phyloP scores from a whole-genome alignment of 2,329 filamentous ascomycete species.

The Neofusicoccum kwambonambiense region DNA sequence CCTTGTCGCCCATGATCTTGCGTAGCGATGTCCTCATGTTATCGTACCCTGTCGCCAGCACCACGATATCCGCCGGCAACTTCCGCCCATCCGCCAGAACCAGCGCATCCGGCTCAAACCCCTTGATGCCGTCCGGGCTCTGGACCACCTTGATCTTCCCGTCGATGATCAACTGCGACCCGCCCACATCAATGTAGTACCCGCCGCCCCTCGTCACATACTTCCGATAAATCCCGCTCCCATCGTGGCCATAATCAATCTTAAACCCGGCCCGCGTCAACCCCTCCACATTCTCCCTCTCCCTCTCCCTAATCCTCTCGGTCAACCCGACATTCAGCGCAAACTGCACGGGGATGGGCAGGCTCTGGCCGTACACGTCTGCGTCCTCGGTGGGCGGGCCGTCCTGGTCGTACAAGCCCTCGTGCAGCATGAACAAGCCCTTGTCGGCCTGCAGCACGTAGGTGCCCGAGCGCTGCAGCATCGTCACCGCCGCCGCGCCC shows the following conservation, averaged over 20 bases:
- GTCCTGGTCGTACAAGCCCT: constrained; percentile 48
- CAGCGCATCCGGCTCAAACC: constrained; percentile 48
- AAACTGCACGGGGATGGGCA: constrained; percentile 62
- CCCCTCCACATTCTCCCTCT: constrained; percentile 40
- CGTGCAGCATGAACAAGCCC: constrained; percentile 50
- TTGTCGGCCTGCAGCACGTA: constrained; percentile 60
- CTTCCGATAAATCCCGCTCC: constrained; percentile 58
- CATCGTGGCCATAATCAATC: constrained; percentile 57
- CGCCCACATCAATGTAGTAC: constrained; percentile 70
- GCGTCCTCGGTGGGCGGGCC: constrained; percentile 63
- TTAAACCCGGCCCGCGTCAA: constrained; percentile 61
- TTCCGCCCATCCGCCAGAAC: constrained; percentile 52
- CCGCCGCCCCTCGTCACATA: constrained; percentile 66
- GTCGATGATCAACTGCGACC: constrained; percentile 59
- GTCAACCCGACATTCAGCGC: constrained; percentile 54
- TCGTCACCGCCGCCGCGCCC: constrained; percentile 64
- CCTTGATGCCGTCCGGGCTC: constrained; percentile 48
- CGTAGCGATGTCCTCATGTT: constrained; percentile 66
- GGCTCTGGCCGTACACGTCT: constrained; percentile 59
- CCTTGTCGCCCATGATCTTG: constrained; percentile 60
- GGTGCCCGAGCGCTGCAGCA: constrained; percentile 67
- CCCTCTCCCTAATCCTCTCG: constrained; percentile 32
- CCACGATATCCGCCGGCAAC: constrained; percentile 61
- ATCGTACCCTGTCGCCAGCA: constrained; percentile 57
- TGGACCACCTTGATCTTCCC: constrained; percentile 62